phyloP scores from a whole-genome alignment of 2,329 filamentous ascomycete species.

The Penicillium sp. region DNA sequence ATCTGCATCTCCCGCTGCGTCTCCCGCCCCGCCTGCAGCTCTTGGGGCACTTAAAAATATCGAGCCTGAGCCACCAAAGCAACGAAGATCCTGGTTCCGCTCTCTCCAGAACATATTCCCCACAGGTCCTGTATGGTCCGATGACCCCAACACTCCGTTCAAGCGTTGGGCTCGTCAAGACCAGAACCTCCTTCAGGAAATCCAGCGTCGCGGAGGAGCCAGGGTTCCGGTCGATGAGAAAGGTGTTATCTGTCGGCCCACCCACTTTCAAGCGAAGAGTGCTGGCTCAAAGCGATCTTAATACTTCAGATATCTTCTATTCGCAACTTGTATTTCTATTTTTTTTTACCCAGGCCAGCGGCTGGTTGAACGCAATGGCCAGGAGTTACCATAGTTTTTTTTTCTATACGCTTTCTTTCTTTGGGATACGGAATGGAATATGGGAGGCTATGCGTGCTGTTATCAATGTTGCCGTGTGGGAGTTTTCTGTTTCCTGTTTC shows the following conservation, averaged over 20 bases:
- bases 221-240: conserved; percentile 33
- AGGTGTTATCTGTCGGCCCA: conserved; percentile 32
- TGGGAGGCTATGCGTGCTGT: not conserved
- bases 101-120: conserved; percentile 28
- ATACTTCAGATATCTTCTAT: not conserved
- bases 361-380: not conserved
- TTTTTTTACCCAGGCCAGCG: not conserved
- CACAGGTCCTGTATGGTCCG: conserved; percentile 31
- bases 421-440: not conserved
- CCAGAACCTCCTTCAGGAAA: conserved; percentile 33
- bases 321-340: not conserved
- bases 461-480: too few relatives aligned
- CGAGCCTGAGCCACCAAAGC: conserved; percentile 2
- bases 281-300: not conserved
- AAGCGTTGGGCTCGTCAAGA: conserved; percentile 39
- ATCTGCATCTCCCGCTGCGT: not conserved
- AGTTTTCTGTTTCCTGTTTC: too few relatives aligned
- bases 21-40: not conserved
- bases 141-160: conserved; percentile 39
- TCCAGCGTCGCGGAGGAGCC: conserved; percentile 27
- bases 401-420: not conserved
- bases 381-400: not conserved
- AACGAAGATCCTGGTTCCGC: conserved; percentile 30
- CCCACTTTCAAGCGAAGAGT: conserved; percentile 6
- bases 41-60: conserved; percentile 4